Base-by-base conservation (phyloP, 805 yeast genomes). In the Brettanomyces custersianus region DNA sequence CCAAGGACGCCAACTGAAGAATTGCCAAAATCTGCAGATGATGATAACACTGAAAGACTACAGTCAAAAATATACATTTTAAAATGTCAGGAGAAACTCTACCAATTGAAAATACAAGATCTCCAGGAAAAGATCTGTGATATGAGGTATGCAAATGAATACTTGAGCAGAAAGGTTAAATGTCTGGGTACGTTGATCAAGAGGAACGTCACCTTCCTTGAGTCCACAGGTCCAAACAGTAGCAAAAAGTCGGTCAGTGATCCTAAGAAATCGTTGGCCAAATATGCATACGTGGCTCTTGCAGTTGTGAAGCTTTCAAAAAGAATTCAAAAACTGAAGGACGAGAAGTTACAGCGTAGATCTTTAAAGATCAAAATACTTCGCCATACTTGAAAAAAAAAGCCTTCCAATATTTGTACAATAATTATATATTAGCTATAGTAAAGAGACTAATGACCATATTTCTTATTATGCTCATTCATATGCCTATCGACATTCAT, bases 61-160 rank as follows among this genome's bases (percentile, higher is more conserved):
- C 27, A 33, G 21, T 31, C 20, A 12, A 44, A 38, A 15, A 8
- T 51, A 15, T 48, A 42, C 15, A 44, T 60, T 11, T 48, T 62
- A 23, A 62, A 62, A 31, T 57, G 59, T 33, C 72, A 72, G 47
- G 53, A 63, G 41, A 64, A 64, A 23, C 62, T 68, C 37, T 68
- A 65, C 50, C 65, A 58, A 43, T 65, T 74, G 35, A 70, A 66
- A 44, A 54, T 71, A 32, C 63, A 64, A 31, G 75, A 73, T 38
- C 50, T 65, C 35, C 57, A 61, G 33, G 55, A 59, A 29, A 40
- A 46, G 29, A 49, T 53, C 17, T 47, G 54, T 8, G 69, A 63
- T 42, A 51, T 64, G 39, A 56, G 48, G 40, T 64, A 54, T 41
- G 49, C 53, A 42, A 49, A 57, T 35, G 44, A 51, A 6, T 62